Evolutionary conservation across 129 eudicot genomes (phyloP), one percentile per base, ranked within the genome.

Genomic region (Calendula officinalis): DNA sequence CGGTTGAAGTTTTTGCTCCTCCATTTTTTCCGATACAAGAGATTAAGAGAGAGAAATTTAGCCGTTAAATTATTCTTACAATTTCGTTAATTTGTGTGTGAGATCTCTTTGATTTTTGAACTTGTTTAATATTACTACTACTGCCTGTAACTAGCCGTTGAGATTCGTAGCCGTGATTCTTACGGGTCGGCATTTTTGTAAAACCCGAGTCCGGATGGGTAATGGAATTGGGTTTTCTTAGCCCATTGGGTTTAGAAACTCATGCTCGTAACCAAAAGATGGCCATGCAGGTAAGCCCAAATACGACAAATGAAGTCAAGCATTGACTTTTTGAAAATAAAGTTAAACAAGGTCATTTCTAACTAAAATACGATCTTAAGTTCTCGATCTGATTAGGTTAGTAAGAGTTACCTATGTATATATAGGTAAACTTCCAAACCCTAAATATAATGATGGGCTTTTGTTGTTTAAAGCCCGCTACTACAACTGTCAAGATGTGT

Each of bases 141-240:
- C 34, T 49, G 68, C 40, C 52, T 60, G 75, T 0, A 77, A 81
- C 66, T 81, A 82, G 84, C 88, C 88, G 88, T 82, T 75, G 70
- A 58, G 60, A 52, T 62, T 46, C 54, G 58, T n/a, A 5, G 64
- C 27, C 9, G 8, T 11, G 42, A 62, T 15, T 51, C 64, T 57
- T 14, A 15, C 17, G 49, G 70, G 39, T 27, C 49, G 27, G 8
- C 49, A 6, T 56, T 56, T 11, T 3, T 34, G 6, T 39, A 39
- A 39, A 39, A 39, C 43, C 43, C 43, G 43, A 39, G 6, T 39
- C 30, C 30, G 44, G 49, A 16, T 38, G 3, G 67, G 40, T 62
- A 11, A 33, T 15, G 7, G 3, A 47, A 41, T 35, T 66, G 68
- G 73, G 73, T 47, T 65, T 56, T 3, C 30, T 45, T 15, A 39